Base-by-base conservation (phyloP, 1,284 basidiomycete species). In the Stygiomarasmius scandens region DNA sequence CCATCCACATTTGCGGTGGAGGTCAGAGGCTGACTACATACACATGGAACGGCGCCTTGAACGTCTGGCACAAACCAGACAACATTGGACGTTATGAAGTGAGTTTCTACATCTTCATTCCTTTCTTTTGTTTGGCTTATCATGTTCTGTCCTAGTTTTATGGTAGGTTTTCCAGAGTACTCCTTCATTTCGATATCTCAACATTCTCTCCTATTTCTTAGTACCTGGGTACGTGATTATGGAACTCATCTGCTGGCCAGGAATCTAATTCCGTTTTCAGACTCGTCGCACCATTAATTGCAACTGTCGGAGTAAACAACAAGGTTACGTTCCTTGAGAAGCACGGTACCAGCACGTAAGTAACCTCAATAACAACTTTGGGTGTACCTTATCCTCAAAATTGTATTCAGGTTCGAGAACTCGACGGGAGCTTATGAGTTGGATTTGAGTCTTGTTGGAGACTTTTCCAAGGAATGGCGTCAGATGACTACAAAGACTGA, bases 301-400 rank as follows among this genome's bases (percentile, higher is more conserved):
- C 87, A 4, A 90, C 89, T 0, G 74, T 92, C 36, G 89, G 89
- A 3, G 76, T 88, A 69, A 92, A 92, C 75, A 82, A 85, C 74
- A 92, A 92, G 66, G 84, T 92, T 52, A 81, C 83, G 0, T 89
- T 92, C 73, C 73, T 92, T 8, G 89, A 92, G 71, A 92, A 92
- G 69, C 59, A 57, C 19, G 79, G 79, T 25, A 80, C 78, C 45
- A 60, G 62, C 66, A 72, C 73, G 77, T 77, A 63, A 50, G 46
- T 64, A 22, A 3, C 19, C 53, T 14, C 14, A 36, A 8, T 9
- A 16, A 19, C 16, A 41, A 41, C 38, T 8, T 11, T 36, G 8
- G 8, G 36, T 34, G 9, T 19, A 34, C 6, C 45, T n/a, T n/a
- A n/a, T 43, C 45, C 25, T 46, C 43, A 14, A n/a, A 38, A 25